These are phyloP conservation scores for Clarkia xantiana DNA, from an alignment of 345 rosid species.

Conservation along the genomic window DNA sequence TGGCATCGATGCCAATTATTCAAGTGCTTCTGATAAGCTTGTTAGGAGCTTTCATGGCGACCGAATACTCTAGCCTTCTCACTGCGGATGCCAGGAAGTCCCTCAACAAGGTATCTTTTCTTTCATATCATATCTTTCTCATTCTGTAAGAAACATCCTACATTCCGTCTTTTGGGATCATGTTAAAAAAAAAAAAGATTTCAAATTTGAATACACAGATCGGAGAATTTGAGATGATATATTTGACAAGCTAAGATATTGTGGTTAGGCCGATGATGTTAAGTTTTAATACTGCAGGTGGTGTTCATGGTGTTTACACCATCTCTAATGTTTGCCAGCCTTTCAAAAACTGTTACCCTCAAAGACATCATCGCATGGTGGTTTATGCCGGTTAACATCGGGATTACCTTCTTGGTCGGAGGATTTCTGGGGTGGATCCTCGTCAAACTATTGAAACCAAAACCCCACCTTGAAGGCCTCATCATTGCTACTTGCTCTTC, in stretches of 20 bases:
- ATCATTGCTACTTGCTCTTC: conserved; percentile 71
- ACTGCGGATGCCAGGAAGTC: conserved; percentile 41
- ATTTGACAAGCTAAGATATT: too few relatives aligned
- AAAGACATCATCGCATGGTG: conserved; percentile 90
- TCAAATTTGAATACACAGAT: too few relatives aligned
- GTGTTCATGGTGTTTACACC: conserved; percentile 79
- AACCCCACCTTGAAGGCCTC: conserved; percentile 73
- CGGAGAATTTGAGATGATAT: too few relatives aligned
- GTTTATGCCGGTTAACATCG: conserved; percentile 92
- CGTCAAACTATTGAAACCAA: conserved; percentile 63
- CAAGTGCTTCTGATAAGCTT: conserved; percentile 60
- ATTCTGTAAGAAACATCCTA: too few relatives aligned
- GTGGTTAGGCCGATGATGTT: too few relatives aligned
- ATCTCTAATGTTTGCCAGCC: conserved; percentile 69
- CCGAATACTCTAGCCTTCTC: conserved; percentile 54
- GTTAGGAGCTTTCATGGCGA: conserved; percentile 73
- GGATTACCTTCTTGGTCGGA: conserved; percentile 66
- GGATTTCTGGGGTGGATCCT: conserved; percentile 75
- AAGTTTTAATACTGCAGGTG: conserved; percentile 26
- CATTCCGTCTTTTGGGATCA: too few relatives aligned
- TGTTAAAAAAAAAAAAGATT: too few relatives aligned
- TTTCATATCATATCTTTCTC: too few relatives aligned
- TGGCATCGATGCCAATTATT: conserved; percentile 72
- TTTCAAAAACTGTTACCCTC: conserved; percentile 72
- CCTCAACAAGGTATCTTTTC: conserved; percentile 52